Evolutionary conservation across 2,329 filamentous ascomycete species (phyloP).

Genomic region (Talaromyces sp.): DNA sequence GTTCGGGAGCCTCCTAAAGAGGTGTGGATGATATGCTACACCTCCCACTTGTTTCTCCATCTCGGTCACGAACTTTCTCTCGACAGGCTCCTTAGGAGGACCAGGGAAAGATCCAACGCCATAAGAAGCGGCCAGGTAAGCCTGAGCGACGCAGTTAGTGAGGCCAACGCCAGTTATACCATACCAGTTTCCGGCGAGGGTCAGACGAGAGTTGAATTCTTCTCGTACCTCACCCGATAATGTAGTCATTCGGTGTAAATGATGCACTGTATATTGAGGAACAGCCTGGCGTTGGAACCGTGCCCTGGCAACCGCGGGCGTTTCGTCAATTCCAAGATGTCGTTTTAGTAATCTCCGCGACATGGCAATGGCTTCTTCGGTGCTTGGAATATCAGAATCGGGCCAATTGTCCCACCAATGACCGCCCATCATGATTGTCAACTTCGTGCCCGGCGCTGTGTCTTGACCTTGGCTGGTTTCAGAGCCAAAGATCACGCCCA

Average conservation of each 20-base stretch:
- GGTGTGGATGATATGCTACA: neutral
- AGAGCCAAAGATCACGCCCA: slow-evolving; percentile 91
- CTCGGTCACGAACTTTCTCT: neutral
- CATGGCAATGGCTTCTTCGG: slow-evolving; percentile 63
- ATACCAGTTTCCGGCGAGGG: slow-evolving; percentile 57
- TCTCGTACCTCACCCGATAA: slow-evolving; percentile 53
- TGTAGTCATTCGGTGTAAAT: slow-evolving; percentile 57
- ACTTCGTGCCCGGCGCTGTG: slow-evolving; percentile 64
- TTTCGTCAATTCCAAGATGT: slow-evolving; percentile 67
- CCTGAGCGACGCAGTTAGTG: slow-evolving; percentile 54
- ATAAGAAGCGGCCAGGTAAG: slow-evolving; percentile 48
- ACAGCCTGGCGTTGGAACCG: slow-evolving; percentile 69
- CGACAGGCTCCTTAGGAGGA: neutral
- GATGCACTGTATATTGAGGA: slow-evolving; percentile 83
- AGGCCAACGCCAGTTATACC: slow-evolving; percentile 47
- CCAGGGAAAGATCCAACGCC: slow-evolving; percentile 27
- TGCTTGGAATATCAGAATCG: slow-evolving; percentile 53
- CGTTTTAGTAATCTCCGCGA: slow-evolving; percentile 65
- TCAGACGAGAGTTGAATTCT: slow-evolving; percentile 59
- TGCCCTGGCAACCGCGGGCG: slow-evolving; percentile 58
- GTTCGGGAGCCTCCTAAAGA: neutral
- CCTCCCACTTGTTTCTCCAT: slow-evolving; percentile 11
- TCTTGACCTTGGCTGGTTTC: slow-evolving; percentile 58
- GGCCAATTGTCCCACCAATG: slow-evolving; percentile 76
- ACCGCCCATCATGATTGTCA: slow-evolving; percentile 92